Evolutionary conservation across 805 yeast species (phyloP), one percentile per base, ranked within the genome.

Genomic region (Candida railenensis): DNA sequence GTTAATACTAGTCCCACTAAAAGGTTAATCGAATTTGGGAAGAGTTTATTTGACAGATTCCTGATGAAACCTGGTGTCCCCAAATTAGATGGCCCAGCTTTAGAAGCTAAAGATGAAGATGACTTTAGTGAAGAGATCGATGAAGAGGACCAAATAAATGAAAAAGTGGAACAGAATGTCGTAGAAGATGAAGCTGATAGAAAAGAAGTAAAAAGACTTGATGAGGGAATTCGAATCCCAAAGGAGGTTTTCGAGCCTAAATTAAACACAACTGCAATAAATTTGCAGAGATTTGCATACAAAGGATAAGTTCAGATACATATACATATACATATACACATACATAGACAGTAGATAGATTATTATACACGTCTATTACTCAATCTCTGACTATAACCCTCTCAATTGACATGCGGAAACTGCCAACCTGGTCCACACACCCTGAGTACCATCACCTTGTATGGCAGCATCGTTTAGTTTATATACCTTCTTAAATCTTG

Each of bases 371-470:
- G 3, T 15, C 7, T 9, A 20, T 12, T 38, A 38, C 21, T 22
- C 42, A n/a, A n/a, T n/a, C n/a, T n/a, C n/a, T n/a, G n/a, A n/a
- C n/a, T 55, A 66, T 32, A 50, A 54, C 3, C 83, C 84, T 57
- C 84, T 65, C 46, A 78, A 53, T 42, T 74, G 70, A 48, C 80
- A 76, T 3, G 78, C 70, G 44, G 75, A 74, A 4, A 79, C 73
- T 4, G 73, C 67, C 36, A 73, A 66, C 43, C 75, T 64, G 2
- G 80, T 71, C 3, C 77, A 49, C 5, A 53, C 45, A 4, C 43
- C 49, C 43, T 65, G 69, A 4, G 53, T 43, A n/a, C 39, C 34
- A n/a, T 51, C 55, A 3, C 22, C 34, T 9, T 47, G 43, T 12
- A 55, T 33, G n/a, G 46, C 56, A 4, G 62, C 62, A 48, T 62